Evolutionary conservation across 2,329 filamentous ascomycete genomes (phyloP).

Genomic region (Alternaria tenuissima): DNA sequence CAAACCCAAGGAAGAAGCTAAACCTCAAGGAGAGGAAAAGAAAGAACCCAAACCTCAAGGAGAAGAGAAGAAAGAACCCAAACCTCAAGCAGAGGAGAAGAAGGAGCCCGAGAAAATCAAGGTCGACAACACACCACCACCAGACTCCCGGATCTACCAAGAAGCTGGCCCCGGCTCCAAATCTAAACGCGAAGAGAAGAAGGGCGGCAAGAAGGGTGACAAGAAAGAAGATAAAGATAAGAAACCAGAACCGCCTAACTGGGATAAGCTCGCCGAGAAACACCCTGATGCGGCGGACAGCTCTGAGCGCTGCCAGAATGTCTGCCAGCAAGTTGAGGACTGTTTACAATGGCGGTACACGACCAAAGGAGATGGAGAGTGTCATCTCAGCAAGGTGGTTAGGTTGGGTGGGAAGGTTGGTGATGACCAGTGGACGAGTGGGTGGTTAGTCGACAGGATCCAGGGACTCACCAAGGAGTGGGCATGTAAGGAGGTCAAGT

Average conservation of each 20-base stretch:
- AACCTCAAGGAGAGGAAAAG: neutral
- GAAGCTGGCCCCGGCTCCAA: neutral
- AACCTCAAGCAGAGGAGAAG: neutral
- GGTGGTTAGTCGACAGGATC: constrained; percentile 49
- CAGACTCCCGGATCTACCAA: constrained; percentile 7
- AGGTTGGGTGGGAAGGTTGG: constrained; percentile 36
- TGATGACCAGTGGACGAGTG: constrained; percentile 41
- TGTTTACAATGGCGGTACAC: constrained; percentile 51
- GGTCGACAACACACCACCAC: neutral
- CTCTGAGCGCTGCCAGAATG: constrained; percentile 33
- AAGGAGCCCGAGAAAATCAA: neutral
- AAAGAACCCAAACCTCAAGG: constrained; percentile 1
- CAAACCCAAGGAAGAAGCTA: neutral
- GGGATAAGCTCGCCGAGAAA: constrained; percentile 25
- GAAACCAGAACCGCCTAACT: constrained; percentile 19
- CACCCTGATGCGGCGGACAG: constrained; percentile 37
- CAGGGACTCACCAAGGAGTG: constrained; percentile 28
- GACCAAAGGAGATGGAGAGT: constrained; percentile 38
- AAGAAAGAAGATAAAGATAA: constrained; percentile 16
- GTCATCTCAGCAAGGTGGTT: constrained; percentile 44
- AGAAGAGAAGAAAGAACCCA: neutral
- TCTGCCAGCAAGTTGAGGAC: constrained; percentile 39
- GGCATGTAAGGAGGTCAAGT: constrained; percentile 39
- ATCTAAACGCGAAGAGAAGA: constrained; percentile 4
- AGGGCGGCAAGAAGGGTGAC: neutral